These are phyloP conservation scores for Fomitopsis serialis DNA, from an alignment of 768 basidiomycete species.

Conservation along the genomic window DNA sequence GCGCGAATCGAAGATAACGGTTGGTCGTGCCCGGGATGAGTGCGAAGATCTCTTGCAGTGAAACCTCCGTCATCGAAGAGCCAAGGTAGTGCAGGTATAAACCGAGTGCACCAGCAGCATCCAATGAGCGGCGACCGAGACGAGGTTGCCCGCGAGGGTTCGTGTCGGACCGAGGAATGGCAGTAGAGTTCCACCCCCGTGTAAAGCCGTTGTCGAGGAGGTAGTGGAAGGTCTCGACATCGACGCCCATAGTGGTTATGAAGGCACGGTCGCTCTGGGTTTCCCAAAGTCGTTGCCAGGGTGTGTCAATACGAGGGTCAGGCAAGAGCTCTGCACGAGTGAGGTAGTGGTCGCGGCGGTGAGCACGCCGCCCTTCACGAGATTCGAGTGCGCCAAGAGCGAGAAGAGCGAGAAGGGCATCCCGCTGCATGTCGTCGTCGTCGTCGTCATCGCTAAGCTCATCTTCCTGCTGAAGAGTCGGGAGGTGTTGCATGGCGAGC, in stretches of 20 bases:
- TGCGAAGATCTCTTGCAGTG: conserved; percentile 37
- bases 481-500: too few relatives aligned
- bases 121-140: conserved; percentile 24
- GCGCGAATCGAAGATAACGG: conserved; percentile 30
- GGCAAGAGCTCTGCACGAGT: too few relatives aligned
- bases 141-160: conserved; percentile 18
- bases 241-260: conserved; percentile 34
- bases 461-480: too few relatives aligned
- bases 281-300: conserved; percentile 30
- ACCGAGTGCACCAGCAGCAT: conserved; percentile 36
- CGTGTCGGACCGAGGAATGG: conserved; percentile 28
- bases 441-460: too few relatives aligned
- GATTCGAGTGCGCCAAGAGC: too few relatives aligned
- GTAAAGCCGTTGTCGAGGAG: conserved; percentile 30
- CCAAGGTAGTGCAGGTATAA: conserved; percentile 35
- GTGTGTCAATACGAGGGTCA: too few relatives aligned
- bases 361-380: too few relatives aligned
- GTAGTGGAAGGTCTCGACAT: too few relatives aligned
- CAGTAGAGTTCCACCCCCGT: not conserved
- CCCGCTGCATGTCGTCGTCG: too few relatives aligned
- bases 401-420: too few relatives aligned
- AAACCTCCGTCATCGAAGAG: conserved; percentile 34
- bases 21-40: conserved; percentile 32
- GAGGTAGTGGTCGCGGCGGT: too few relatives aligned
- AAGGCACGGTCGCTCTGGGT: conserved; percentile 31